These are phyloP conservation scores for Nitzschia sp. DNA, from an alignment of 108 stramenopile genomes.

Conservation along the genomic window DNA sequence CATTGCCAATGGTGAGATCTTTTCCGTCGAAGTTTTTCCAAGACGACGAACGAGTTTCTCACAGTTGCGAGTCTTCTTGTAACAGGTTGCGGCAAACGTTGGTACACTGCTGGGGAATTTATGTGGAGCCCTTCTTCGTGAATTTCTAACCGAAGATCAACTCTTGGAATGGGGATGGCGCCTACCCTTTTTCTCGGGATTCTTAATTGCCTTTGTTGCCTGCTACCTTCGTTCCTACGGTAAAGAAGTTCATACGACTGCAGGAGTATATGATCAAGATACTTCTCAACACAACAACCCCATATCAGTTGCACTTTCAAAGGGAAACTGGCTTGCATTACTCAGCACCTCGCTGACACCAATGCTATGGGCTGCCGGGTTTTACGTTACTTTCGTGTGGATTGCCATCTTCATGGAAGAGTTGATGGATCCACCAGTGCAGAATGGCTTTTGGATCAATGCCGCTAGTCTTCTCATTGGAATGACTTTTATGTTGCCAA, in stretches of 20 bases:
- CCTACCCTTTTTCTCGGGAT: constrained; percentile 68
- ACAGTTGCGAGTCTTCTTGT: background rate
- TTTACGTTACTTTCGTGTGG: constrained; percentile 67
- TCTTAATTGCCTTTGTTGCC: constrained; percentile 55
- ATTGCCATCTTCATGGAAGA: constrained; percentile 67
- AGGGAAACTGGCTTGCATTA: constrained; percentile 52
- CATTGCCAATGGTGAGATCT: constrained; percentile 44
- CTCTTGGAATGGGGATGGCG: constrained; percentile 65
- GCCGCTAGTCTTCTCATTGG: constrained; percentile 47
- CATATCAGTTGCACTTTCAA: constrained; percentile 46
- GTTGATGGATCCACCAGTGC: constrained; percentile 53
- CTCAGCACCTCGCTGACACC: constrained; percentile 52
- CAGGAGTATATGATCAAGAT: constrained; percentile 37
- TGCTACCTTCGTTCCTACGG: constrained; percentile 50
- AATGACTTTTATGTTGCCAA: constrained; percentile 49
- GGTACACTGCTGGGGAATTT: constrained; percentile 65
- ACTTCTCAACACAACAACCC: constrained; percentile 40
- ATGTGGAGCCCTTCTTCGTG: constrained; percentile 50
- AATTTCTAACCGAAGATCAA: constrained; percentile 57
- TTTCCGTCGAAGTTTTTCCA: background rate
- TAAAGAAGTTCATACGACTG: constrained; percentile 50
- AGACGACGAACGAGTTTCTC: too few relatives aligned
- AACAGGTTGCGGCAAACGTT: constrained; percentile 42
- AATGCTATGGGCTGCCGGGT: constrained; percentile 64
- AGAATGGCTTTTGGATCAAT: constrained; percentile 67